These are phyloP conservation scores for Leptographium lundbergii DNA, from an alignment of 2,329 filamentous ascomycete genomes.

Conservation along the genomic window DNA sequence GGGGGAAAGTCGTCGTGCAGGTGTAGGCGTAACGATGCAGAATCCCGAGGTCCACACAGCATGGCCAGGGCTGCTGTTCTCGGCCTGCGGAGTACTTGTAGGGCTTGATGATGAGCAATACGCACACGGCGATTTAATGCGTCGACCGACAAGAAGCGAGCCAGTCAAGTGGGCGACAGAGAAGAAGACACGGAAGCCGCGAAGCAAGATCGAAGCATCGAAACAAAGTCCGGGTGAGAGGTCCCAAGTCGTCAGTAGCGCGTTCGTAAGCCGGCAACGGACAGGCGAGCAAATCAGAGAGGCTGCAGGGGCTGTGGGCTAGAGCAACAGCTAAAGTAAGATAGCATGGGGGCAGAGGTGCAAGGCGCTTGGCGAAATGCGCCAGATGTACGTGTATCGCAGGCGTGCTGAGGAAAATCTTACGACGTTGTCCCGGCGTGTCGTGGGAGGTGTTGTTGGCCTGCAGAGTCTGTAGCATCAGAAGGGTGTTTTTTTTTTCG, in stretches of 20 bases:
- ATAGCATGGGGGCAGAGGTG: neutral
- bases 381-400: neutral
- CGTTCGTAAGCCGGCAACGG: neutral
- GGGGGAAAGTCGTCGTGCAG: neutral
- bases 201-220: slow-evolving; percentile 15
- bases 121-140: neutral
- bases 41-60: neutral
- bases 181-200: slow-evolving; percentile 11
- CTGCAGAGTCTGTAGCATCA: neutral
- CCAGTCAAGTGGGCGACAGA: slow-evolving; percentile 8
- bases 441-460: neutral
- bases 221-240: neutral
- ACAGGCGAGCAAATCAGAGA: neutral
- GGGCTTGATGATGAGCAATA: neutral
- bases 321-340: neutral
- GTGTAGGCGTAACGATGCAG: neutral
- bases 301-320: neutral
- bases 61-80: neutral
- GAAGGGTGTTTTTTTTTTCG: neutral
- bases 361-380: neutral
- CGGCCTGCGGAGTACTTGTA: neutral
- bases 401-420: neutral
- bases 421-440: neutral
- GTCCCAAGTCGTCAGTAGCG: neutral
- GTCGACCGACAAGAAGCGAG: neutral